Conservation (phyloP, 2,329 filamentous ascomycete genomes). For the Colletotrichum eleusines region DNA sequence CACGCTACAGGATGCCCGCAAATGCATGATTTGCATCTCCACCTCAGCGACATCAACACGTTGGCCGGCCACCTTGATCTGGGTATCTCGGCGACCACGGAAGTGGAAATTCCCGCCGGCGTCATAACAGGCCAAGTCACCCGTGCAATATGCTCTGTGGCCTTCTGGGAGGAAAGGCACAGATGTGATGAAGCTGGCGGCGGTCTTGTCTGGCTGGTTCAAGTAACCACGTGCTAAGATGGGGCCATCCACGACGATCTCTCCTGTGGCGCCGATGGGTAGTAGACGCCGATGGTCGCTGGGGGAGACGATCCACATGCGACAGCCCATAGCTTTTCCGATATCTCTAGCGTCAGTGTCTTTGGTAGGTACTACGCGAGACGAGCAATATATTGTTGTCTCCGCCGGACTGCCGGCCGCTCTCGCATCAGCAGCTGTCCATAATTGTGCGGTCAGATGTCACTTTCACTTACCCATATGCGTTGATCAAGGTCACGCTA, state of each 20-base stretch:
- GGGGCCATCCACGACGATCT: constrained; percentile 43
- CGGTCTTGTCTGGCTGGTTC: background rate
- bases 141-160: background rate
- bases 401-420: no score
- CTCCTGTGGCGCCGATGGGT: constrained; percentile 44
- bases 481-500: no score
- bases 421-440: no score
- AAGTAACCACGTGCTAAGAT: background rate
- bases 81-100: background rate
- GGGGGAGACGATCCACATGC: constrained; percentile 43
- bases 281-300: constrained; percentile 39
- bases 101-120: background rate
- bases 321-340: constrained; percentile 28
- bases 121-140: background rate
- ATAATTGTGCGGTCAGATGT: no score
- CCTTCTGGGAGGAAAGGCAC: background rate
- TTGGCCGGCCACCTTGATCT: background rate
- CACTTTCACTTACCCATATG: no score
- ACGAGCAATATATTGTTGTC: background rate
- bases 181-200: background rate
- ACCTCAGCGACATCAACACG: background rate
- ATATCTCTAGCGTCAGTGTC: constrained; percentile 42
- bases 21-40: background rate
- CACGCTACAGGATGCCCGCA: background rate
- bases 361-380: background rate